Base-by-base conservation (phyloP, 257 asterid species). In the Salvia rosmarinus region DNA sequence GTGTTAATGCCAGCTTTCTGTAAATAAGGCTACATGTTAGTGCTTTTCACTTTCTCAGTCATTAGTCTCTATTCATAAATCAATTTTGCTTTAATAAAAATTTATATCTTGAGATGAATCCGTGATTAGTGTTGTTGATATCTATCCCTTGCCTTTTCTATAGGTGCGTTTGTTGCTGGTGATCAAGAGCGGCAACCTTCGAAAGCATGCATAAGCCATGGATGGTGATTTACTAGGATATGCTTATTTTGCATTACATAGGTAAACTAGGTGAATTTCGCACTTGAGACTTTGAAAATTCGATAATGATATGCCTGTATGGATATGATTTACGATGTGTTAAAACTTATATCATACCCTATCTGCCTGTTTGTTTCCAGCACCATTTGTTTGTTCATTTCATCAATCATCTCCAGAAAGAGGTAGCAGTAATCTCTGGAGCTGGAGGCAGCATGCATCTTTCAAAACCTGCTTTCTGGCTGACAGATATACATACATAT, bases 21-120 rank as follows among this genome's bases (percentile, higher is more conserved):
- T 90, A 90, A 85, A 90, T 92, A 88, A 88, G 84, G 89, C 95
- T 81, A 63, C 87, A 85, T 78, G 92, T 89, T 72, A 64, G 92
- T 85, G 72, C 57, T 77, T 73, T 5, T 52, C 10, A 2, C 11
- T 39, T 25, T 5, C 3, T 30, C n/a, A 7, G 35, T 50, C 60
- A 59, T 17, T 25, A 17, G 44, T 14, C 20, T 20, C 52, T 17
- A 12, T 20, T 42, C 57, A 5, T 35, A 62, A 21, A 4, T 21
- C 37, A 21, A 4, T 52, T 9, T 50, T 19, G 4, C 30, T 50
- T 14, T 25, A 25, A 3, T 25, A 25, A 13, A 46, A 46, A n/a
- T 30, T 52, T 1, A 4, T 12, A 13, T 58, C 17, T 19, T 67
- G 40, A 40, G 21, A 4, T 17, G 32, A 47, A 66, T 40, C 13